Evolutionary conservation across 345 rosid species (phyloP), one percentile per base, ranked within the genome.

Genomic region (Lagerstroemia speciosa): DNA sequence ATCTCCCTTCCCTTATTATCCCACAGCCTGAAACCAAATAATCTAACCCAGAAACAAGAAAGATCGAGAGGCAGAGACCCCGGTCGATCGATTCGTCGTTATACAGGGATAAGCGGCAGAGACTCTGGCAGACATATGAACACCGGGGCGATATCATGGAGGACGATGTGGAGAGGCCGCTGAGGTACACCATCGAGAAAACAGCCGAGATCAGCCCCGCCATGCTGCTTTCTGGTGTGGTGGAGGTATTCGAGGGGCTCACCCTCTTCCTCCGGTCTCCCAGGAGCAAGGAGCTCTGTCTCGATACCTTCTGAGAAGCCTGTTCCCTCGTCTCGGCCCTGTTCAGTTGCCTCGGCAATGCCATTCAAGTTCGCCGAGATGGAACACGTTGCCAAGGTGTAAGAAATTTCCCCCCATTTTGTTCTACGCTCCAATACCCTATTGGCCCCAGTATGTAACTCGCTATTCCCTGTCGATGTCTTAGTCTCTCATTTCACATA

Each of bases 221-320:
- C 29, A 66, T 80, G 27, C 86, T 86, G 50, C 71, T 89, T 26
- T 78, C 85, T 15, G 75, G 75, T 9, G 80, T 91, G 3, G 88
- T 82, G 8, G 82, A 78, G 61, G 91, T 93, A 30, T 85, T 91
- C 46, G 93, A 87, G 77, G 81, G 77, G 67, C 79, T 91, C 57
- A 85, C 87, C 69, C 77, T 76, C 71, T 79, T 89, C 4, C 79
- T 81, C 0, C 70, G 67, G 61, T n/a, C 61, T 22, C 4, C 38
- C 3, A 65, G 57, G 22, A 68, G 73, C 43, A 70, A 64, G 0
- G 80, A 69, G 24, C 79, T 86, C 40, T 78, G 78, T 31, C 45
- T 73, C 34, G 68, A 73, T n/a, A 52, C 68, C n/a, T 69, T 73
- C 53, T 73, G 76, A 33, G 50, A 68, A 31, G 72, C 76, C 61